phyloP scores from a whole-genome alignment of 129 eudicot genomes.

The Helichrysum umbraculigerum region DNA sequence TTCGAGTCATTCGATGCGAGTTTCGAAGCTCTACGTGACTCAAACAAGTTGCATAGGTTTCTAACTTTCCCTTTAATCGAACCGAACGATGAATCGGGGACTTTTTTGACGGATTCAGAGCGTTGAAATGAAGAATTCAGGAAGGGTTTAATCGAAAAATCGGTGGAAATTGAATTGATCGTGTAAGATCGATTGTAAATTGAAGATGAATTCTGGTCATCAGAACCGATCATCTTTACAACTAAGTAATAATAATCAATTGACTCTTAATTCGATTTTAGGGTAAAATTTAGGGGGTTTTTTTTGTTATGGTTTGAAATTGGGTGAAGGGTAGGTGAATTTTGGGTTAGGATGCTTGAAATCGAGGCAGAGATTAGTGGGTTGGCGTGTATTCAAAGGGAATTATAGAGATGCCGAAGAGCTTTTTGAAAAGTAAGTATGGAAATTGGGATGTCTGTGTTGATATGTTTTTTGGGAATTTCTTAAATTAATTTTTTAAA shows the following conservation, averaged over 20 bases:
- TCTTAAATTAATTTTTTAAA: too few relatives aligned
- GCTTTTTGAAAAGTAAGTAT: slow-evolving; percentile 25
- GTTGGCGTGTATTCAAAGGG: slow-evolving; percentile 41
- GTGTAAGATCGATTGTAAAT: slow-evolving; percentile 67
- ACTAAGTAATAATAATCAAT: not conserved
- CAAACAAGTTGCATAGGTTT: slow-evolving; percentile 59
- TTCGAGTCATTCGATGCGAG: slow-evolving; percentile 24
- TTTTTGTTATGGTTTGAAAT: not conserved
- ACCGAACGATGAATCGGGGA: slow-evolving; percentile 45
- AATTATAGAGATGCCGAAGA: slow-evolving; percentile 17
- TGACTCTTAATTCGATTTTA: not conserved
- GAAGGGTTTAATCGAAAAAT: slow-evolving; percentile 45
- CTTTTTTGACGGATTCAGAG: slow-evolving; percentile 46
- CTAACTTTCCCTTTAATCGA: slow-evolving; percentile 69
- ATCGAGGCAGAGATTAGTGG: slow-evolving; percentile 26
- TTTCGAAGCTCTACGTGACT: slow-evolving; percentile 40
- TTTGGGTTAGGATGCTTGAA: slow-evolving; percentile 24
- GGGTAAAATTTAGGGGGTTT: slow-evolving; percentile 14
- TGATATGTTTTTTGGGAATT: not conserved
- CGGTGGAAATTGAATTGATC: slow-evolving; percentile 38
- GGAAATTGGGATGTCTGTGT: not conserved
- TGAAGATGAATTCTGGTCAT: slow-evolving; percentile 31
- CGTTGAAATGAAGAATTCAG: slow-evolving; percentile 46
- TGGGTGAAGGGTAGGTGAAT: slow-evolving; percentile 5
- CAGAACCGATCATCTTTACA: slow-evolving; percentile 29